Evolutionary conservation across 148 eudicot species (phyloP).

Genomic region (Fagopyrum esculentum): DNA sequence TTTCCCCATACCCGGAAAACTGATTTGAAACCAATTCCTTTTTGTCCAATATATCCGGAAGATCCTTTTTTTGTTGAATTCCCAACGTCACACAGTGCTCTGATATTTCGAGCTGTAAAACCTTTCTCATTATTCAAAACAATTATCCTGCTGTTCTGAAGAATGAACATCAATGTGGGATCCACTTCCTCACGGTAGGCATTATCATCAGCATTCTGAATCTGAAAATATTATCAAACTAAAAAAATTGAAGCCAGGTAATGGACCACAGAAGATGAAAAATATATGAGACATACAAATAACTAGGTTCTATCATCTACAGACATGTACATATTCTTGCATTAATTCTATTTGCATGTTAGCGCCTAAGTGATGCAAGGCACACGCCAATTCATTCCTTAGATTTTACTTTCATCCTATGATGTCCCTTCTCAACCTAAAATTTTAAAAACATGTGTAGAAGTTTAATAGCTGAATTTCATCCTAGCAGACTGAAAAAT

Average conservation of each 20-base stretch:
- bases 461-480: too few species aligned
- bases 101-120: constrained; percentile 68
- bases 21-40: constrained; percentile 98
- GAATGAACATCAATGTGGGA: constrained; percentile 78
- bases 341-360: not conserved
- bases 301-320: not conserved
- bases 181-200: constrained; percentile 56
- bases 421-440: too few species aligned
- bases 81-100: constrained; percentile 97
- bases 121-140: constrained; percentile 88
- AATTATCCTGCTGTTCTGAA: constrained; percentile 54
- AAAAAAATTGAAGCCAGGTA: not conserved
- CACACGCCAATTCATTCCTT: not conserved
- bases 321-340: not conserved
- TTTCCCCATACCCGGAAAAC: constrained; percentile 74
- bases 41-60: constrained; percentile 93
- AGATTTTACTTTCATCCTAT: too few species aligned
- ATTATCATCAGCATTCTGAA: constrained; percentile 98
- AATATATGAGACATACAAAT: not conserved
- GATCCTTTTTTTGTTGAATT: constrained; percentile 90
- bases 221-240: constrained; percentile 30
- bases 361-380: too few species aligned
- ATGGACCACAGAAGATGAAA: not conserved
- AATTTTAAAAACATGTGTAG: too few species aligned
- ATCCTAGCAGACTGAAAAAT: too few species aligned